Conservation (phyloP, 352 stramenopile genomes). For the Phytophthora chlamydospora region DNA sequence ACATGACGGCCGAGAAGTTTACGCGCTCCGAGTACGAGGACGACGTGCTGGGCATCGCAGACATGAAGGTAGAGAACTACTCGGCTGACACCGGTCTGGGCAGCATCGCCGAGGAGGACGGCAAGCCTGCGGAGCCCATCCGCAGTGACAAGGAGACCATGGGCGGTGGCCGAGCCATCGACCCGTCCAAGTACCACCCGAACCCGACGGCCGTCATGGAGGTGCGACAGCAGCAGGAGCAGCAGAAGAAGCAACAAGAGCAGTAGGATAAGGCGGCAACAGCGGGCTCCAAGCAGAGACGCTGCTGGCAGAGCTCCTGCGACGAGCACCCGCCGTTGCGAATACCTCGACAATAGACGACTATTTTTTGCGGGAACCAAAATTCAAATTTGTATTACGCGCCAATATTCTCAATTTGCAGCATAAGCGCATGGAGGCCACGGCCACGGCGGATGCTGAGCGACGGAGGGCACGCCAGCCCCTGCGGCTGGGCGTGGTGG, state of each 20-base stretch:
- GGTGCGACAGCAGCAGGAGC: slow-evolving; percentile 46
- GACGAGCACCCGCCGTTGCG: slow-evolving; percentile 31
- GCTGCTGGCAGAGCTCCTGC: slow-evolving; percentile 19
- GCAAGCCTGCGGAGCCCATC: slow-evolving; percentile 39
- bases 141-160: slow-evolving; percentile 73
- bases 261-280: slow-evolving; percentile 43
- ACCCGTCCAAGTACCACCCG: slow-evolving; percentile 65
- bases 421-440: not conserved
- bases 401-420: slow-evolving; percentile 1
- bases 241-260: slow-evolving; percentile 35
- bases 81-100: slow-evolving; percentile 34
- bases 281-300: slow-evolving; percentile 16
- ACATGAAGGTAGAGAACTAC: slow-evolving; percentile 93
- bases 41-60: slow-evolving; percentile 91
- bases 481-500: slow-evolving; percentile 47
- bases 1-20: slow-evolving; percentile 87
- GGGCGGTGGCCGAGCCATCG: slow-evolving; percentile 55
- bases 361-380: slow-evolving; percentile 25
- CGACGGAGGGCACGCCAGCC: not conserved
- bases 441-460: no score
- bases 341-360: slow-evolving; percentile 38
- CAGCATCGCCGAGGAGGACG: slow-evolving; percentile 48
- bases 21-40: slow-evolving; percentile 90
- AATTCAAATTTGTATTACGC: slow-evolving; percentile 8
- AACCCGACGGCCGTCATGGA: slow-evolving; percentile 71